These are phyloP conservation scores for Terana coerulea DNA, from an alignment of 768 basidiomycete species.

Conservation along the genomic window DNA sequence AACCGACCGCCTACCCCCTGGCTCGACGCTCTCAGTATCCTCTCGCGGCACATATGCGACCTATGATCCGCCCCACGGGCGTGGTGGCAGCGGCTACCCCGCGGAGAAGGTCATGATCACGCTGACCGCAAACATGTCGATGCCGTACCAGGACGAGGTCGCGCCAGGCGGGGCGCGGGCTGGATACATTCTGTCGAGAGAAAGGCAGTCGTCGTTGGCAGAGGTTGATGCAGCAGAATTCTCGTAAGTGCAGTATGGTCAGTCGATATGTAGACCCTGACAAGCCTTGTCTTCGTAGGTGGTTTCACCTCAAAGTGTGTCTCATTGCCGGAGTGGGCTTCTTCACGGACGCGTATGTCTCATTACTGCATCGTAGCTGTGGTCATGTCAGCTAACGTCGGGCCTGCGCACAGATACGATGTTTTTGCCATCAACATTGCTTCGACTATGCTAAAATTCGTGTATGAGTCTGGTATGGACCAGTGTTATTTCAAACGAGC, in stretches of 20 bases:
- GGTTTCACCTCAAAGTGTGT: slow-evolving; percentile 77
- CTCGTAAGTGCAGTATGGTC: slow-evolving; percentile 44
- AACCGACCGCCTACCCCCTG: too few relatives aligned
- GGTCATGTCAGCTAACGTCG: slow-evolving; percentile 1
- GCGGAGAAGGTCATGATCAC: background rate
- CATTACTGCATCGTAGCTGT: background rate
- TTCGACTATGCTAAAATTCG: slow-evolving; percentile 77
- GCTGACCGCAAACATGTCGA: background rate
- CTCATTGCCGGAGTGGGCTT: slow-evolving; percentile 74
- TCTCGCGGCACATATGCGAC: too few relatives aligned
- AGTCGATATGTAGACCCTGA: slow-evolving; percentile 5
- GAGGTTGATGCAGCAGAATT: slow-evolving; percentile 88
- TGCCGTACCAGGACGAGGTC: background rate
- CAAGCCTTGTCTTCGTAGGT: slow-evolving; percentile 35
- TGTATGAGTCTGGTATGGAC: too few relatives aligned
- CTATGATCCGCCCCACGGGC: too few relatives aligned
- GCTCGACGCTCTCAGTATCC: too few relatives aligned
- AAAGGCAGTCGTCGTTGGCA: slow-evolving; percentile 55
- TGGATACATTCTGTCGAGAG: slow-evolving; percentile 20
- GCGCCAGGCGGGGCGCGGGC: background rate
- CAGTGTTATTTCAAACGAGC: slow-evolving; percentile 24
- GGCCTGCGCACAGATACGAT: slow-evolving; percentile 49
- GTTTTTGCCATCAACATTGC: slow-evolving; percentile 91
- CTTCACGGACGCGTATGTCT: slow-evolving; percentile 58
- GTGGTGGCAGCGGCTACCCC: too few relatives aligned